Conservation (phyloP, 805 yeast genomes). For the Candida bentonensis region DNA sequence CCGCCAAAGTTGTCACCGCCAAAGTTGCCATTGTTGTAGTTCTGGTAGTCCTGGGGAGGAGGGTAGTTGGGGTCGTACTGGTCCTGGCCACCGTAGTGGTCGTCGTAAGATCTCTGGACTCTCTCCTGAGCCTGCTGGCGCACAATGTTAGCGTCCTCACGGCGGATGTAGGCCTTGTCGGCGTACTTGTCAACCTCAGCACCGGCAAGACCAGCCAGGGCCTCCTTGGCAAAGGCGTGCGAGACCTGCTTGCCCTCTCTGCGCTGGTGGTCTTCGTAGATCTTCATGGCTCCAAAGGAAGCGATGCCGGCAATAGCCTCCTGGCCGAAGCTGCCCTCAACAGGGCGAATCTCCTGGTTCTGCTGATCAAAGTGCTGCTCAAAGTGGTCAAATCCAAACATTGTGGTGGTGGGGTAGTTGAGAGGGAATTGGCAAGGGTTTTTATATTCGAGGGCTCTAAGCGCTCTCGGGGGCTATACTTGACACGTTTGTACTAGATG, state of each 20-base stretch:
- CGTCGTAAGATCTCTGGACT: constrained; percentile 15
- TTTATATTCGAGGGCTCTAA: no score
- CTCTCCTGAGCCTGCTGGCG: constrained; percentile 13
- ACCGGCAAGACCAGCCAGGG: constrained; percentile 17
- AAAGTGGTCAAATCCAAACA: constrained; percentile 13
- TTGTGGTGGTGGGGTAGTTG: not conserved
- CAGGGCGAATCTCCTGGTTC: constrained; percentile 9
- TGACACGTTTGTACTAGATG: no score
- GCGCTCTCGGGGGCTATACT: no score
- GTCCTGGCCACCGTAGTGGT: constrained; percentile 15
- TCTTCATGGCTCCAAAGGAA: constrained; percentile 17
- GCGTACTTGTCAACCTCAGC: constrained; percentile 19
- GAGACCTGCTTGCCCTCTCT: constrained; percentile 17
- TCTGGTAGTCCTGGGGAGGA: constrained; percentile 13
- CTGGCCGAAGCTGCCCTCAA: constrained; percentile 15
- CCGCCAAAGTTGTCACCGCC: not conserved
- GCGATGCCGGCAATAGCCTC: constrained; percentile 20
- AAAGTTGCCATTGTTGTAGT: constrained; percentile 7
- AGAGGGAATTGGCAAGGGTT: not conserved
- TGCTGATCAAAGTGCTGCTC: constrained; percentile 9
- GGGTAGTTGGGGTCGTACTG: constrained; percentile 11
- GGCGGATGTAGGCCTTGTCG: constrained; percentile 17
- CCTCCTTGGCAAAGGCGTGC: constrained; percentile 18
- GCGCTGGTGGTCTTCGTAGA: constrained; percentile 18
- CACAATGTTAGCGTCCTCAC: constrained; percentile 8